A percentile compares a stretch with the other conserved stretches of the same genome.
These are phyloP conservation scores for Alternaria sp. DNA, from an alignment of 2,329 filamentous ascomycete genomes.

Conservation along the genomic window DNA sequence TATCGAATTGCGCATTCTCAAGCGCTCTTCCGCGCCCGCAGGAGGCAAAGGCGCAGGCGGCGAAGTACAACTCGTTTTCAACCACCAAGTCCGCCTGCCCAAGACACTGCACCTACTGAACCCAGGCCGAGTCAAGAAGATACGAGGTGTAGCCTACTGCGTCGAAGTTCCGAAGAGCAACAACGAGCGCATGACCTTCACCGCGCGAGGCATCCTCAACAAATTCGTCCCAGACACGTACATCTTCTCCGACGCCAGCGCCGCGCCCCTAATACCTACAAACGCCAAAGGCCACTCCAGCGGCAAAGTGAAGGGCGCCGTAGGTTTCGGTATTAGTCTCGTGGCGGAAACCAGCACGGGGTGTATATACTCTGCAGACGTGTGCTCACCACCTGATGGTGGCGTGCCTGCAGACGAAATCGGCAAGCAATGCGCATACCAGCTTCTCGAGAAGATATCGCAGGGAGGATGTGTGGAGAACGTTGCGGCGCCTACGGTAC, in stretches of 20 bases:
- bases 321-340: constrained; percentile 89
- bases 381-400: constrained; percentile 74
- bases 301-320: constrained; percentile 68
- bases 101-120: constrained; percentile 91
- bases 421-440: constrained; percentile 84
- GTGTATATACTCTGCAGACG: constrained; percentile 86
- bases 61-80: constrained; percentile 91
- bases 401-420: constrained; percentile 89
- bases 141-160: constrained; percentile 92
- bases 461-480: constrained; percentile 81
- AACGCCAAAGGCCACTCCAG: constrained; percentile 70
- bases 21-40: constrained; percentile 72
- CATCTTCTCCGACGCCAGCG: constrained; percentile 74
- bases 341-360: constrained; percentile 92
- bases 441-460: constrained; percentile 82
- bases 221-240: constrained; percentile 84
- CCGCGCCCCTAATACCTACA: constrained; percentile 67
- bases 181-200: constrained; percentile 94
- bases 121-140: constrained; percentile 83
- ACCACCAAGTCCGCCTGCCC: constrained; percentile 88
- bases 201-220: constrained; percentile 86
- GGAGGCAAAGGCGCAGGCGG: constrained; percentile 83
- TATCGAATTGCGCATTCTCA: constrained; percentile 84
- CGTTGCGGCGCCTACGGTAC: constrained; percentile 73
- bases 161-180: constrained; percentile 91